phyloP scores from a whole-genome alignment of 1,284 basidiomycete species.

The Sanghuangporus baumii region DNA sequence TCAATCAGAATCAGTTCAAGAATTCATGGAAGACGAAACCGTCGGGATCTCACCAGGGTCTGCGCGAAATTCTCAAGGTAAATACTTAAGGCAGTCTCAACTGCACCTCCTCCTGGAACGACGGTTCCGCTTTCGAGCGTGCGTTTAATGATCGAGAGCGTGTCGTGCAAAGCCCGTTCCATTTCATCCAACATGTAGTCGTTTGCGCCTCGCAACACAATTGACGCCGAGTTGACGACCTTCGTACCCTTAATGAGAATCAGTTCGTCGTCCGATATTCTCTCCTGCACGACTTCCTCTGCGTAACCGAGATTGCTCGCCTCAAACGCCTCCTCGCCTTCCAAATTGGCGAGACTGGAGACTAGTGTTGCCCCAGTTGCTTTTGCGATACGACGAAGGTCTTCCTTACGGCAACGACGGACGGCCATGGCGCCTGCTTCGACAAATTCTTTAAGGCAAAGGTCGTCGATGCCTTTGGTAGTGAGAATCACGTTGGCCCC shows the following conservation, averaged over 20 bases:
- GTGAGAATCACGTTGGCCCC: conserved; percentile 98
- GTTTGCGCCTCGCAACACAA: conserved; percentile 95
- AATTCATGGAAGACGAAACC: conserved; percentile 10
- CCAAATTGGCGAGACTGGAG: conserved; percentile 91
- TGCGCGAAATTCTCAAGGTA: conserved; percentile 99
- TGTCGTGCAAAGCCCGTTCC: conserved; percentile 96
- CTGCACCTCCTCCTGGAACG: conserved; percentile 96
- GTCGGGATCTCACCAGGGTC: conserved; percentile 64
- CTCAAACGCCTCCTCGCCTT: conserved; percentile 98
- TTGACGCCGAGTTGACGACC: conserved; percentile 89
- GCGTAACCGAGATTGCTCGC: conserved; percentile 84
- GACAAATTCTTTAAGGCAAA: conserved; percentile 98
- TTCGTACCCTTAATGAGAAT: conserved; percentile 98
- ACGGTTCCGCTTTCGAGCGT: conserved; percentile 95
- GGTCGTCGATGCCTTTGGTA: conserved; percentile 98
- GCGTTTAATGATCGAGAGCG: conserved; percentile 92
- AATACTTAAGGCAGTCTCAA: conserved; percentile 95
- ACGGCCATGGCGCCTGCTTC: conserved; percentile 99
- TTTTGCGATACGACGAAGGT: conserved; percentile 93
- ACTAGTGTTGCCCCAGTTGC: conserved; percentile 95
- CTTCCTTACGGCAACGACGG: conserved; percentile 95
- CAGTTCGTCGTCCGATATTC: conserved; percentile 97
- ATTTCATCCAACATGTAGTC: conserved; percentile 99
- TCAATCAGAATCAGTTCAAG: conserved; percentile 1
- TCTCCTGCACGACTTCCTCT: conserved; percentile 95